A percentile compares a stretch with the other conserved stretches of the same genome.
Conservation (phyloP, 2,329 filamentous ascomycete genomes). For the Phaeosphaeria sp. region DNA sequence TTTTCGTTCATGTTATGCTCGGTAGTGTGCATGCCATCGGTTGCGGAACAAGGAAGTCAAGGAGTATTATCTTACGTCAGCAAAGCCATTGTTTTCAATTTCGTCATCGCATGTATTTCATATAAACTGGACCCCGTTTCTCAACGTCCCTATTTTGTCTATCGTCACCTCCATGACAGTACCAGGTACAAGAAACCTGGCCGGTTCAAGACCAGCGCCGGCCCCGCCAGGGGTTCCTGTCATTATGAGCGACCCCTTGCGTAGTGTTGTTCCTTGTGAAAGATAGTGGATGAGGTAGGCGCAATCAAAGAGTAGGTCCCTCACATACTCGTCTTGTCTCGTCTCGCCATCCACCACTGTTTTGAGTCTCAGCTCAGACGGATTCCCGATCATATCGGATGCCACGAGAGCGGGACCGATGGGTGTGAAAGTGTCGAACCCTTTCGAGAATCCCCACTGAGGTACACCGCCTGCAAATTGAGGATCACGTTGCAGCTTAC, state of each 20-base stretch:
- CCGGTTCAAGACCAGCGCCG: neutral
- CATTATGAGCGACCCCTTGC: slow-evolving; percentile 54
- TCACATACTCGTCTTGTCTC: slow-evolving; percentile 54
- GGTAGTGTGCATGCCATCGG: too few species aligned
- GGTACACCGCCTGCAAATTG: slow-evolving; percentile 58
- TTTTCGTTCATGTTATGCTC: too few species aligned
- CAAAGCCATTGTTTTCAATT: too few species aligned
- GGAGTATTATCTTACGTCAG: too few species aligned
- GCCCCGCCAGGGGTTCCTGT: slow-evolving; percentile 51
- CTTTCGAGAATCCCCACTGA: slow-evolving; percentile 65
- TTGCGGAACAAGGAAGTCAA: too few species aligned
- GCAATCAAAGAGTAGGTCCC: slow-evolving; percentile 53
- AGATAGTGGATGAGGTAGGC: slow-evolving; percentile 53
- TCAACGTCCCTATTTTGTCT: neutral
- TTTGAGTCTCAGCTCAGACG: neutral
- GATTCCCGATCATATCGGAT: neutral
- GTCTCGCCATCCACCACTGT: slow-evolving; percentile 27
- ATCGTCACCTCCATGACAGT: neutral
- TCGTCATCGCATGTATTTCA: too few species aligned
- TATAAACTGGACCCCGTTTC: neutral
- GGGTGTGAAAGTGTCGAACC: slow-evolving; percentile 61
- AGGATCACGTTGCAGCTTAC: slow-evolving; percentile 41
- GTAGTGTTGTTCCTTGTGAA: slow-evolving; percentile 48
- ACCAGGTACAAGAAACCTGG: neutral
- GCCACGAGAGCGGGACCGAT: slow-evolving; percentile 59